These are phyloP conservation scores for Bertia moriformis DNA, from an alignment of 2,329 filamentous ascomycete genomes.

Conservation along the genomic window DNA sequence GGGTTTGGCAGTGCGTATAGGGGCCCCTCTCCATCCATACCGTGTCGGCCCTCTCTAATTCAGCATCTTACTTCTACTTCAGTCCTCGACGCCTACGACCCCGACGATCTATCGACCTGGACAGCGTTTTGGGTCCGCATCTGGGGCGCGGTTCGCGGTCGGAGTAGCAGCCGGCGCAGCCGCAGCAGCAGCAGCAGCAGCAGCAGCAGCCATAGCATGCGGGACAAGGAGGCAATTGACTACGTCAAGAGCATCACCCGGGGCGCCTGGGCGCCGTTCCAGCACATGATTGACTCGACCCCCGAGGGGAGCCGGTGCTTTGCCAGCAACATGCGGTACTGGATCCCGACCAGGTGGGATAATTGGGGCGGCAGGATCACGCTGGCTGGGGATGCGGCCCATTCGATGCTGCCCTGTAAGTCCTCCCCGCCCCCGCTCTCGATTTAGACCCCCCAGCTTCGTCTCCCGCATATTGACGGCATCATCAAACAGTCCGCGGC, in stretches of 20 bases:
- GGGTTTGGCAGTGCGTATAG: conserved; percentile 14
- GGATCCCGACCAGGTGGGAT: conserved; percentile 16
- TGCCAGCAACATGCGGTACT: conserved; percentile 20
- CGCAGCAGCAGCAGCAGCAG: too few species aligned
- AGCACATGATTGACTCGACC: conserved; percentile 17
- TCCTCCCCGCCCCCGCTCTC: not conserved
- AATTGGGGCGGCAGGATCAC: conserved; percentile 16
- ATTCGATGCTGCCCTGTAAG: conserved; percentile 27
- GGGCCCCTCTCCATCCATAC: not conserved
- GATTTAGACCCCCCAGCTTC: too few species aligned
- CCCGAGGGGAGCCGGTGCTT: conserved; percentile 13
- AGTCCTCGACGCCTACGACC: conserved; percentile 11
- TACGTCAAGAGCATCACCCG: conserved; percentile 12
- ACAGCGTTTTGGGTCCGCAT: conserved; percentile 19
- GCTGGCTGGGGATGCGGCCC: conserved; percentile 22
- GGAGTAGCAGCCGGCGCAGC: too few species aligned
- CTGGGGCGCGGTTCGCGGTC: conserved; percentile 12
- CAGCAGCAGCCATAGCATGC: conserved; percentile 10
- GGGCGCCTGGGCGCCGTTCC: conserved; percentile 14
- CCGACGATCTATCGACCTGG: conserved; percentile 12
- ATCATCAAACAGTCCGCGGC: conserved; percentile 20
- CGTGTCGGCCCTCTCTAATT: not conserved
- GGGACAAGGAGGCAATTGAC: conserved; percentile 18
- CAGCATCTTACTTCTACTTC: too few species aligned
- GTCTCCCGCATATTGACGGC: not conserved